Conservation (phyloP, 2,329 filamentous ascomycete species). For the Epichloe scottii region DNA sequence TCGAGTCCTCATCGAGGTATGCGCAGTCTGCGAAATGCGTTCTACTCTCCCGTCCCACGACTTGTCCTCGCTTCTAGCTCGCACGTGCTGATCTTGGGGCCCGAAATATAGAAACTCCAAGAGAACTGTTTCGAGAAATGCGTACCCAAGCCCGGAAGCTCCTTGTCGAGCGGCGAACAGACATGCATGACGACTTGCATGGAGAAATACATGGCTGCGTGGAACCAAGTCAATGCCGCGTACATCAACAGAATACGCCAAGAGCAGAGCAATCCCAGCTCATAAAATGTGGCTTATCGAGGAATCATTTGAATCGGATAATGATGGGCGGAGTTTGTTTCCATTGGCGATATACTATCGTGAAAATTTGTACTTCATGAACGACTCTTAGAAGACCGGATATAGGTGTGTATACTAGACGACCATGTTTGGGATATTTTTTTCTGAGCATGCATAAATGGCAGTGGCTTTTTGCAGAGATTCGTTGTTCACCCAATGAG, state of each 20-base stretch:
- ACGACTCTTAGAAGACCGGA: too few species aligned
- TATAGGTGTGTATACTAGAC: neutral
- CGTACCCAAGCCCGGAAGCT: conserved; percentile 54
- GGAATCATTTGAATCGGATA: neutral
- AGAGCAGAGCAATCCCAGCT: conserved; percentile 29
- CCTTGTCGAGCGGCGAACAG: conserved; percentile 54
- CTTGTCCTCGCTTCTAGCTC: neutral
- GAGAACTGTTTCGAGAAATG: conserved; percentile 72
- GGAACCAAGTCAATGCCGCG: conserved; percentile 60
- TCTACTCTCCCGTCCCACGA: neutral
- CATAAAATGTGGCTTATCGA: neutral
- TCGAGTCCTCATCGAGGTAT: conserved; percentile 55
- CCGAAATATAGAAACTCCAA: conserved; percentile 54
- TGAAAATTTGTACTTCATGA: neutral
- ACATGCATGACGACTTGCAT: conserved; percentile 64
- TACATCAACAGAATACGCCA: conserved; percentile 54
- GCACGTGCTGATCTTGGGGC: conserved; percentile 5
- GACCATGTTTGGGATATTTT: neutral
- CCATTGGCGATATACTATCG: neutral
- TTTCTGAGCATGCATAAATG: neutral
- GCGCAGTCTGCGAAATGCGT: conserved; percentile 1
- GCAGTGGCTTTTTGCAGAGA: neutral
- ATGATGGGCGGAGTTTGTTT: neutral
- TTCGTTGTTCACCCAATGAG: neutral
- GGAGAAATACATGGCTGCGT: conserved; percentile 74